Evolutionary conservation across 2,329 filamentous ascomycete genomes (phyloP), one percentile per base, ranked within the genome.

Genomic region (Byssoonygena ceratinophila): DNA sequence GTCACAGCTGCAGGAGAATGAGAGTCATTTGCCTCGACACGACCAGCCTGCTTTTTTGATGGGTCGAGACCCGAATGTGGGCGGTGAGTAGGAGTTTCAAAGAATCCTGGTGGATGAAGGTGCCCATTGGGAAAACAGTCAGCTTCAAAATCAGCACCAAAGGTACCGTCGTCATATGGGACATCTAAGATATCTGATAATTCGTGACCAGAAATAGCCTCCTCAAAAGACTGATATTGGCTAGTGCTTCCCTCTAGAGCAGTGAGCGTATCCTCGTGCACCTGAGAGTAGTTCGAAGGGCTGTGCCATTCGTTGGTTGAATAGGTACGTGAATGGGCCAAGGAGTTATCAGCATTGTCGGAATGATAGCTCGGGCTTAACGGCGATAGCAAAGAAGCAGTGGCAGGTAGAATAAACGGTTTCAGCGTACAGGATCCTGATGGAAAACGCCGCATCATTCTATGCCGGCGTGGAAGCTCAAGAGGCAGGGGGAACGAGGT

Each of bases 351-450:
- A 18, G 6, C 16, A 14, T 22, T 37, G 40, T 37, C 22, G 7
- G 40, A 20, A 18, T 36, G 39, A 34, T 27, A 37, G 23, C 32
- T 51, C 14, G 40, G 40, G 32, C 40, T 51, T n/a, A 51, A 49
- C n/a, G 54, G 52, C n/a, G 53, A 51, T n/a, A 53, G 20, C 16
- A 51, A 44, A 46, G 51, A 47, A 12, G 57, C 54, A 37, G 55
- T 23, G 4, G 52, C 46, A 47, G 57, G 62, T 22, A 68, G 57
- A 25, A 68, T 59, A 4, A 68, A 56, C 20, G 66, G 66, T 40
- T 67, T 68, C 43, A 68, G 53, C 16, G 64, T 60, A 31, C 60
- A 64, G 5, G 64, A 66, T 1, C 66, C 66, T 9, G 65, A 64
- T 16, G 66, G 62, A 46, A 68, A 68, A 27, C 63, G 63, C 36